A percentile compares a stretch with the other conserved stretches of the same genome.
phyloP scores from a whole-genome alignment of 768 basidiomycete genomes.

The Leccinum subtestaceum region DNA sequence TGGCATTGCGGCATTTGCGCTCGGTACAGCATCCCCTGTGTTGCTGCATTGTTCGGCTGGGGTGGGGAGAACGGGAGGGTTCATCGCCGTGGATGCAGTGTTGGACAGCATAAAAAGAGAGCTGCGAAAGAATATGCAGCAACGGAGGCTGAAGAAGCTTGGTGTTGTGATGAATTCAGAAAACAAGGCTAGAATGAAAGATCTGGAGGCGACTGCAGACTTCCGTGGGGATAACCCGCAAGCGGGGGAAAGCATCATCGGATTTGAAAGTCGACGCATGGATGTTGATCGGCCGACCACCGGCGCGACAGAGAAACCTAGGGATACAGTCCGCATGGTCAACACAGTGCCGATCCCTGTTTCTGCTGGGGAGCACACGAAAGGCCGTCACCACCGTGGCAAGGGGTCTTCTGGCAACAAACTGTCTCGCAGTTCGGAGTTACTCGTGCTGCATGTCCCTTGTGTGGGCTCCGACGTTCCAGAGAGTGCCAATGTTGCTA shows the following conservation, averaged over 20 bases:
- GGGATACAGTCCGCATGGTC: slow-evolving; percentile 4
- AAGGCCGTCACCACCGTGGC: slow-evolving; percentile 12
- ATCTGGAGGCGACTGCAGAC: slow-evolving; percentile 4
- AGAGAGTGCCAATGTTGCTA: slow-evolving; percentile 16
- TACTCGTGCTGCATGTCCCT: slow-evolving; percentile 32
- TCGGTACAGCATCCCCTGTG: slow-evolving; percentile 52
- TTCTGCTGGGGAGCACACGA: slow-evolving; percentile 28
- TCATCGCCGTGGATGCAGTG: slow-evolving; percentile 86
- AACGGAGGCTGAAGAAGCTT: slow-evolving; percentile 4
- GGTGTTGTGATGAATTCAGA: not conserved
- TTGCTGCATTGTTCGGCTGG: slow-evolving; percentile 92
- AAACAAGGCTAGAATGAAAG: slow-evolving; percentile 3
- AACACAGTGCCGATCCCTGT: slow-evolving; percentile 29
- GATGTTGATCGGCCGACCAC: slow-evolving; percentile 25
- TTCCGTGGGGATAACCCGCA: slow-evolving; percentile 9
- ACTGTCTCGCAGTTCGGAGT: slow-evolving; percentile 17
- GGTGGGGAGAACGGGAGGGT: slow-evolving; percentile 92
- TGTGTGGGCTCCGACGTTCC: slow-evolving; percentile 15
- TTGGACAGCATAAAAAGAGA: slow-evolving; percentile 71
- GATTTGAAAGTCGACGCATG: slow-evolving; percentile 16
- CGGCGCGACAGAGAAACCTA: not conserved
- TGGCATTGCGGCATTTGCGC: slow-evolving; percentile 54
- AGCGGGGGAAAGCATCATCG: slow-evolving; percentile 1
- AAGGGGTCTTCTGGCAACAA: slow-evolving; percentile 4
- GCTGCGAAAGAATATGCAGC: slow-evolving; percentile 38